These are phyloP conservation scores for Zoysia pacifica DNA, from an alignment of 176 grass and related monocot species.

Conservation along the genomic window DNA sequence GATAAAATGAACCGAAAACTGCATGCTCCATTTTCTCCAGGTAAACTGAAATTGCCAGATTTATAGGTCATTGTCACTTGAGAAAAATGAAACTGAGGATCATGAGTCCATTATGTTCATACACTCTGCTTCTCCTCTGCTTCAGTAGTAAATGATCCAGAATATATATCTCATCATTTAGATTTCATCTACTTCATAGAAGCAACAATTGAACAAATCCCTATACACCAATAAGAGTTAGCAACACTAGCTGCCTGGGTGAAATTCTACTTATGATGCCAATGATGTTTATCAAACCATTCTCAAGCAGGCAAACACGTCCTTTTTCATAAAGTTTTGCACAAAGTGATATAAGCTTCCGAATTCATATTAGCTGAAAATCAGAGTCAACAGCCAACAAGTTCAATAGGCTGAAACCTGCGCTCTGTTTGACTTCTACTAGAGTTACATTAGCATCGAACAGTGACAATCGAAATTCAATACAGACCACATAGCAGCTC, in stretches of 20 bases:
- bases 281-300: neutral
- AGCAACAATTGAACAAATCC: neutral
- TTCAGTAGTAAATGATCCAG: neutral
- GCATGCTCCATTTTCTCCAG: neutral
- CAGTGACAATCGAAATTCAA: neutral
- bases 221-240: neutral
- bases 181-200: neutral
- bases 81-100: neutral
- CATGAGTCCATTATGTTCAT: neutral
- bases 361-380: neutral
- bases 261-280: neutral
- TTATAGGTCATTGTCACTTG: neutral
- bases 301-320: neutral
- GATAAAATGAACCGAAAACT: neutral
- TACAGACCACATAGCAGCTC: neutral
- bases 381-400: neutral
- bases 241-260: neutral
- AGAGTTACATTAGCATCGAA: neutral
- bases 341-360: neutral
- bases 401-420: neutral
- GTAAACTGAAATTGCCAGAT: slow-evolving; percentile 10
- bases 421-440: neutral
- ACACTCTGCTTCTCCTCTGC: neutral
- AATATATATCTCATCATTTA: neutral
- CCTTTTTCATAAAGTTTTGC: neutral